phyloP scores from a whole-genome alignment of 805 yeast genomes.

The Candida glaebosa region DNA sequence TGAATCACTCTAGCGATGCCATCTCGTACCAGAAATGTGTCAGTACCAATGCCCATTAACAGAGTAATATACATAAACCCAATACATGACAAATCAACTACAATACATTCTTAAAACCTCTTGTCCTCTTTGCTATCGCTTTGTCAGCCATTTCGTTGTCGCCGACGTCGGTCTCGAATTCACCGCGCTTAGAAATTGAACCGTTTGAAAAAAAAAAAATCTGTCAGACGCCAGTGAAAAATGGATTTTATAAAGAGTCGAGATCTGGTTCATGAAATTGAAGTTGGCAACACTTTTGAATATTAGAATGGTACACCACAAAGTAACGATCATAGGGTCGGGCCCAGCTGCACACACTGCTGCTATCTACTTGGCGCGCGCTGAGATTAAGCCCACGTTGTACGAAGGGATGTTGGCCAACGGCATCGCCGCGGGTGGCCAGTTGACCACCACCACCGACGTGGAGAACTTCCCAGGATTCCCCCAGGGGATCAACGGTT shows the following conservation, averaged over 20 bases:
- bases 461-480: conserved; percentile 99
- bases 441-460: conserved; percentile 97
- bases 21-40: no score
- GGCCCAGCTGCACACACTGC: conserved; percentile 99
- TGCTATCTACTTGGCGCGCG: conserved; percentile 94
- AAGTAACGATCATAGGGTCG: conserved; percentile 87
- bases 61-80: no score
- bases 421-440: conserved; percentile 99
- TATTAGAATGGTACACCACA: conserved; percentile 82
- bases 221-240: neutral
- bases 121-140: no score
- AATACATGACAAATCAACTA: no score
- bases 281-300: no score
- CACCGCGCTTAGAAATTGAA: neutral
- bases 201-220: neutral
- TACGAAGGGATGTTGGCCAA: conserved; percentile 97
- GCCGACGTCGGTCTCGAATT: conserved; percentile 4
- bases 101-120: no score
- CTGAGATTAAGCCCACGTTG: conserved; percentile 88
- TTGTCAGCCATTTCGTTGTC: no score
- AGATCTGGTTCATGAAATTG: no score
- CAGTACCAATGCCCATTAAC: no score
- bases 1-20: no score
- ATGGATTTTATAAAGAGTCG: no score
- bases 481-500: conserved; percentile 88